Evolutionary conservation across 495 filamentous ascomycete genomes (phyloP), one percentile per base, ranked within the genome.

Genomic region (Bacidia rubella): DNA sequence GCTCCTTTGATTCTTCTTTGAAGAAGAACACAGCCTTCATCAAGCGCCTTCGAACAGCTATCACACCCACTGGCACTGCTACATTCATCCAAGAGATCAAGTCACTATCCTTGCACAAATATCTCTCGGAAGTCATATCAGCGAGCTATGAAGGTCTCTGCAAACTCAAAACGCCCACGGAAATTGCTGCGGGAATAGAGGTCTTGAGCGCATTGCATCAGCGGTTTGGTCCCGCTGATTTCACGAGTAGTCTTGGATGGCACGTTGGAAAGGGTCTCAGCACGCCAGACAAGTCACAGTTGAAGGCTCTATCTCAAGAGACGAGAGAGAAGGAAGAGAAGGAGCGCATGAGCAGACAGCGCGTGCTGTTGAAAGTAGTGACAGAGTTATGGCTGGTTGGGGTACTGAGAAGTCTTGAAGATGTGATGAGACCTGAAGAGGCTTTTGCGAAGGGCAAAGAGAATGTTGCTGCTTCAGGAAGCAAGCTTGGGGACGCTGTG

Each of bases 11-110:
- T 66, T 95, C 93, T 17, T 90, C 90, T 26, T 75, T 99, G 60
- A 97, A 95, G 74, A 99, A 97, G 69, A 99, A 99, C 62, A 99
- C 92, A 11, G 90, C 90, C 53, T 96, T 97, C 66, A 99, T 99
- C 65, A 96, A 95, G 67, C 85, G 93, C 49, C 74, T 97, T 29
- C 86, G 92, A 32, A 95, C 92, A 24, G 86, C 88, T 39, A 82
- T 97, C 55, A 88, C 79, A 53, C 71, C 85, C 46, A 75, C 86
- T 47, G 82, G 84, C 42, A 75, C 86, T 39, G 72, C 77, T 49
- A 88, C 87, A 52, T 93, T 97, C 66, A 67, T 96, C 39, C 82
- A 93, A 63, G 92, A 99, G 61, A 86, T 95, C 58, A 83, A 85
- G 54, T 87, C 89, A 43, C 75, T 96, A 7, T 96, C 90, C 51